Evolutionary conservation across 2,329 filamentous ascomycete species (phyloP).

Genomic region (Scedosporium aurantiacum): DNA sequence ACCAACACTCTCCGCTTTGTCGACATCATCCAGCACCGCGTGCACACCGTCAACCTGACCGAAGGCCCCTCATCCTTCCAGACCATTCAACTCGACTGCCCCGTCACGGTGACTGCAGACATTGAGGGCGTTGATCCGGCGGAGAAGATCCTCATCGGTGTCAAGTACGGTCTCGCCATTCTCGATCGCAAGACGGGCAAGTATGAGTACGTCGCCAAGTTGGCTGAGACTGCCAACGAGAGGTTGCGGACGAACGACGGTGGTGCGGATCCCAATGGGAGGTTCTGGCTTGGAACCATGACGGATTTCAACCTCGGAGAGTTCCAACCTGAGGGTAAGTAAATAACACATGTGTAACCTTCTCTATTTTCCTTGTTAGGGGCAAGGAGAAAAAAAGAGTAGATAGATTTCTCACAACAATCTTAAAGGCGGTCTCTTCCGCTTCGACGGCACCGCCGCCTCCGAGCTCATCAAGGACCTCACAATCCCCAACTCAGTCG

Average conservation of each 20-base stretch:
- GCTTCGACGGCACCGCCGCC: constrained; percentile 52
- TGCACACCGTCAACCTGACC: constrained; percentile 60
- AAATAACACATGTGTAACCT: constrained; percentile 13
- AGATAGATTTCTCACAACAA: constrained; percentile 1
- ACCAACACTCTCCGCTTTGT: constrained; percentile 63
- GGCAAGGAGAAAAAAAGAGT: neutral
- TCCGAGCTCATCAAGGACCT: constrained; percentile 51
- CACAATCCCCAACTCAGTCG: constrained; percentile 74
- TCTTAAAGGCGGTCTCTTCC: constrained; percentile 55
- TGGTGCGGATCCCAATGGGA: constrained; percentile 64
- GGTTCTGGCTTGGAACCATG: constrained; percentile 82
- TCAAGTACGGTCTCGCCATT: constrained; percentile 73
- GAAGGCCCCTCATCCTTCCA: constrained; percentile 52
- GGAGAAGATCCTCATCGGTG: constrained; percentile 62
- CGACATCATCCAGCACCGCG: constrained; percentile 67
- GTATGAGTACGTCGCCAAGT: constrained; percentile 43
- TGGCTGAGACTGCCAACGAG: constrained; percentile 32
- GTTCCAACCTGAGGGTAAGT: constrained; percentile 50
- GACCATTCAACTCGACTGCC: constrained; percentile 45
- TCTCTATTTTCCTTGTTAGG: neutral
- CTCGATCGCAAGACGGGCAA: constrained; percentile 51
- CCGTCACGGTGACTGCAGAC: constrained; percentile 62
- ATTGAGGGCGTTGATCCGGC: constrained; percentile 53
- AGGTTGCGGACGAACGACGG: constrained; percentile 70
- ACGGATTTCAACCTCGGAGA: constrained; percentile 53